phyloP scores from a whole-genome alignment of 1,284 basidiomycete genomes.

The Malassezia restricta region DNA sequence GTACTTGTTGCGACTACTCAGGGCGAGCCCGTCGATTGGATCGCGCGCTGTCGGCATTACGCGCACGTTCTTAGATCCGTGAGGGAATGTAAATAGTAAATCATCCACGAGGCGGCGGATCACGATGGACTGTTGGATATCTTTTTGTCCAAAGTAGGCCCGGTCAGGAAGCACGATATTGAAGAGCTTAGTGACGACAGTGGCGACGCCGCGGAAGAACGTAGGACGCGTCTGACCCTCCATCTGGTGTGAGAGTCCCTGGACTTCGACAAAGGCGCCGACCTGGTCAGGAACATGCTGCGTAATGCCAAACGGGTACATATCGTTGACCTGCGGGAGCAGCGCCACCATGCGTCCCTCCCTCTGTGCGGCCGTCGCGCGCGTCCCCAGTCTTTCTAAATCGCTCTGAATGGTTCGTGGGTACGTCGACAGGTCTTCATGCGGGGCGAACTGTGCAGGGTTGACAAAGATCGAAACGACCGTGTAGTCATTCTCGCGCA shows the following conservation, averaged over 20 bases:
- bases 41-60: conserved; percentile 68
- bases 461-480: conserved; percentile 95
- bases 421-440: conserved; percentile 82
- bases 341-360: conserved; percentile 21
- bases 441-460: conserved; percentile 89
- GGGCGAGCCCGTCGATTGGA: conserved; percentile 58
- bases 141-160: conserved; percentile 95
- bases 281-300: conserved; percentile 64
- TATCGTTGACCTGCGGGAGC: conserved; percentile 31
- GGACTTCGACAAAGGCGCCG: conserved; percentile 82
- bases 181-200: conserved; percentile 87
- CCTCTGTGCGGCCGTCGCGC: conserved; percentile 20
- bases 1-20: conserved; percentile 84
- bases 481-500: conserved; percentile 69
- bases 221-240: conserved; percentile 70
- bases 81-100: conserved; percentile 62
- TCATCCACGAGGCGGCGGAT: conserved; percentile 73
- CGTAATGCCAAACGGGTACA: conserved; percentile 74
- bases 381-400: conserved; percentile 32
- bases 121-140: conserved; percentile 87
- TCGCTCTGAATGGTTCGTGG: conserved; percentile 57
- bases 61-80: conserved; percentile 56
- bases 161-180: conserved; percentile 82
- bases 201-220: conserved; percentile 92
- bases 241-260: conserved; percentile 70